Conservation (phyloP, 2,329 filamentous ascomycete genomes). For the Fusarium paranaense region DNA sequence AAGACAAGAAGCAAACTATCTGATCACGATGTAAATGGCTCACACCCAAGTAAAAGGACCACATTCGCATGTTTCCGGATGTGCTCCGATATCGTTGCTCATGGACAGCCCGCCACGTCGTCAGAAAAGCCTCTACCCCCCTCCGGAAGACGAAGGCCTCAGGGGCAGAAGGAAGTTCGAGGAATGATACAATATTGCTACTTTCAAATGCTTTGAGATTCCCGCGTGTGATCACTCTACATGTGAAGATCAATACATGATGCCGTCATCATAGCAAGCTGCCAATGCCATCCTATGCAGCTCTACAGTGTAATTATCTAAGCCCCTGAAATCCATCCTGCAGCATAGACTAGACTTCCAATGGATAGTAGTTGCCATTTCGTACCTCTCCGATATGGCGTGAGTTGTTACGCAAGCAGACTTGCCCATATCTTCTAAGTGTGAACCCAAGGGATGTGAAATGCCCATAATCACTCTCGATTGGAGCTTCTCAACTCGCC, state of each 20-base stretch:
- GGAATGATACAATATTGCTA: neutral
- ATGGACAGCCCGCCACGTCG: neutral
- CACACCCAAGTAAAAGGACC: neutral
- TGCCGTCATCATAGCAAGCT: neutral
- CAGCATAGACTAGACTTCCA: neutral
- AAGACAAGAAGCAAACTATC: neutral
- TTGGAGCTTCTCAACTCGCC: neutral
- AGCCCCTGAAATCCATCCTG: neutral
- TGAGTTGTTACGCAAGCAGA: neutral
- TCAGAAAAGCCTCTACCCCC: neutral
- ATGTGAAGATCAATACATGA: neutral
- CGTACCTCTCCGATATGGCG: neutral
- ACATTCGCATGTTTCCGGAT: neutral
- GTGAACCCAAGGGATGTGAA: neutral
- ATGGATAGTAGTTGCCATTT: neutral
- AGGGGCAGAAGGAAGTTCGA: neutral
- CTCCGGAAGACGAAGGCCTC: neutral
- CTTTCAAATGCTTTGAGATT: neutral
- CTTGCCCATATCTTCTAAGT: neutral
- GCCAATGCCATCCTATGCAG: neutral
- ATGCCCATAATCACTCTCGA: neutral
- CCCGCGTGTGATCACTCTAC: neutral
- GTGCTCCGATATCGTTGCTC: neutral
- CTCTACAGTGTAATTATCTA: neutral
- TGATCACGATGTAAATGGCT: neutral